A percentile compares a stretch with the other conserved stretches of the same genome.
Conservation (phyloP, 371 early-diverging fungal genomes). For the Apophysomyces ossiformis region DNA sequence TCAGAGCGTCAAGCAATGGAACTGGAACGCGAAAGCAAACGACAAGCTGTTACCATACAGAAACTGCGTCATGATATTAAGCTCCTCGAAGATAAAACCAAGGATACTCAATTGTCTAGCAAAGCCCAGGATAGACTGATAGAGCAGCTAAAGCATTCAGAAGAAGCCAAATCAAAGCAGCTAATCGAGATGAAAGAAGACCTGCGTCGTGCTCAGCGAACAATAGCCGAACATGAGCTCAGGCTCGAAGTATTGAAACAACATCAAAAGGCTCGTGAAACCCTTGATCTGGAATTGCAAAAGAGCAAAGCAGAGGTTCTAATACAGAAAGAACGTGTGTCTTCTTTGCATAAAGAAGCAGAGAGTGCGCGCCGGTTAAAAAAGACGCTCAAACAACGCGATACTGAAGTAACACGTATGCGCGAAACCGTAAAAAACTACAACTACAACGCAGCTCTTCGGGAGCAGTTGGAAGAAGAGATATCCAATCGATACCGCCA, state of each 20-base stretch:
- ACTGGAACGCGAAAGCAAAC: conserved; percentile 32
- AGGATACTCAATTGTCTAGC: conserved; percentile 6
- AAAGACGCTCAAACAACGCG: not conserved
- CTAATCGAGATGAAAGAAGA: not conserved
- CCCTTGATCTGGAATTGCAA: too few relatives aligned
- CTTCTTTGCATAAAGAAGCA: too few relatives aligned
- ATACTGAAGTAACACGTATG: not conserved
- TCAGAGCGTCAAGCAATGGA: conserved; percentile 31
- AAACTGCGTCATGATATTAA: conserved; percentile 22
- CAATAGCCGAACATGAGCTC: conserved; percentile 1
- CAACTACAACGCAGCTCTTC: not conserved
- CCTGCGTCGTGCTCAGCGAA: not conserved
- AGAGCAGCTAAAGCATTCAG: conserved; percentile 4
- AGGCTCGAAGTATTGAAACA: not conserved
- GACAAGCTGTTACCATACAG: conserved; percentile 22
- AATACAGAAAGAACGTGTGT: too few relatives aligned
- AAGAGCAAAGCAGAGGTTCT: too few relatives aligned
- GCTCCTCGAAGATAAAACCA: conserved; percentile 17
- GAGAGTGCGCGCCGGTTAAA: too few relatives aligned
- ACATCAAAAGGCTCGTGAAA: not conserved
- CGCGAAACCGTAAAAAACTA: not conserved
- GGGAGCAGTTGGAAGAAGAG: not conserved
- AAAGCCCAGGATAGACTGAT: conserved; percentile 10
- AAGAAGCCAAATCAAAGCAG: conserved; percentile 4
- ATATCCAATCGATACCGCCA: conserved; percentile 12